Conservation (phyloP, 1,284 basidiomycete genomes). For the Microbotryum silenes-acaulis region DNA sequence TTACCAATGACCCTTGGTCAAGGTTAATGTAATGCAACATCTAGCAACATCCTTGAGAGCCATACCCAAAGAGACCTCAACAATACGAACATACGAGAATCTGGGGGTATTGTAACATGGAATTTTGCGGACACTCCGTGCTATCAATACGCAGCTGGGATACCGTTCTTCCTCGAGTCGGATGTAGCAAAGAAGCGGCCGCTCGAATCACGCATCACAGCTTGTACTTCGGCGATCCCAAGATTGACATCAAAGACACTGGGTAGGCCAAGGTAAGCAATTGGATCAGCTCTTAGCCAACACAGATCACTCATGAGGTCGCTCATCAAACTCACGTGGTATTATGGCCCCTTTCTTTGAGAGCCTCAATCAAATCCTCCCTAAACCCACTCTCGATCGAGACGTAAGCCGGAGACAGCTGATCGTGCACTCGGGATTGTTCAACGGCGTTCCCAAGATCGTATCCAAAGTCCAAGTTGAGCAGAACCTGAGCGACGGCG, state of each 20-base stretch:
- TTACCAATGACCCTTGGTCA: too few relatives aligned
- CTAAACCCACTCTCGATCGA: slow-evolving; percentile 61
- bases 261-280: slow-evolving; percentile 45
- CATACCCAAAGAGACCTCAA: too few relatives aligned
- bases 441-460: slow-evolving; percentile 75
- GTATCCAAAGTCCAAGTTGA: slow-evolving; percentile 75
- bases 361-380: slow-evolving; percentile 49
- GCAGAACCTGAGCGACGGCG: slow-evolving; percentile 66
- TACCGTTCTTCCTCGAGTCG: too few relatives aligned
- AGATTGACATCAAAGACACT: slow-evolving; percentile 48
- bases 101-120: too few relatives aligned
- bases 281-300: neutral
- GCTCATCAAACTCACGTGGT: slow-evolving; percentile 44
- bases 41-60: too few relatives aligned
- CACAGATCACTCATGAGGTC: neutral
- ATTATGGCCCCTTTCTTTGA: slow-evolving; percentile 62
- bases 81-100: too few relatives aligned
- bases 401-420: slow-evolving; percentile 63
- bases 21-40: too few relatives aligned
- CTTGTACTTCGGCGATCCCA: slow-evolving; percentile 63
- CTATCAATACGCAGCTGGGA: too few relatives aligned
- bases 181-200: slow-evolving; percentile 23
- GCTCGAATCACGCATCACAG: slow-evolving; percentile 45
- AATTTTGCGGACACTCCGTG: too few relatives aligned
- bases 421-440: slow-evolving; percentile 80